Evolutionary conservation across 768 basidiomycete species (phyloP).

Genomic region (Polyporus arcularius): DNA sequence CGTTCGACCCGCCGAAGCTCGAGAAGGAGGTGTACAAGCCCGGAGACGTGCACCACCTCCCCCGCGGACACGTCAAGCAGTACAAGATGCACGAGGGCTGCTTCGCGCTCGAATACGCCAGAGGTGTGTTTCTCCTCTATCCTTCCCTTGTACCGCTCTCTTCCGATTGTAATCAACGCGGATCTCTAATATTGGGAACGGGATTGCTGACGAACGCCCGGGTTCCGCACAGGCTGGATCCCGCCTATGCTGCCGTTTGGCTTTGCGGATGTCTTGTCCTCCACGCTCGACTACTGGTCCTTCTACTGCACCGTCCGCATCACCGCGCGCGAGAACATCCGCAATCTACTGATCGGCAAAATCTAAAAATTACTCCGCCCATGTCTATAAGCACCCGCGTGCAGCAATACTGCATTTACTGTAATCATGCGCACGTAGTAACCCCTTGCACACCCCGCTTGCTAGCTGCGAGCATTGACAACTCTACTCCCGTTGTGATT

Average conservation of each 20-base stretch:
- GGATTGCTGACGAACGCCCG: neutral
- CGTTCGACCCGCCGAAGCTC: slow-evolving; percentile 78
- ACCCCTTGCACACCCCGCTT: no score
- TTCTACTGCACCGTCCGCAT: slow-evolving; percentile 76
- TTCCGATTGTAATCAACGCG: neutral
- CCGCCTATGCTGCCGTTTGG: slow-evolving; percentile 97
- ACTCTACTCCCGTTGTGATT: no score
- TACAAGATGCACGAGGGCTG: slow-evolving; percentile 98
- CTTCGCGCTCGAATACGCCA: slow-evolving; percentile 93
- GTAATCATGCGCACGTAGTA: no score
- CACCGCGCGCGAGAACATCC: slow-evolving; percentile 80
- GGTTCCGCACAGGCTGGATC: slow-evolving; percentile 77
- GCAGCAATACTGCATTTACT: no score
- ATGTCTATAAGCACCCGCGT: no score
- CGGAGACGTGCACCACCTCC: slow-evolving; percentile 84
- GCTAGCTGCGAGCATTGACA: no score
- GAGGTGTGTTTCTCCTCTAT: slow-evolving; percentile 54
- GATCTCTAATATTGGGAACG: no score
- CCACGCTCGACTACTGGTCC: slow-evolving; percentile 86
- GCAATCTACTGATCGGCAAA: slow-evolving; percentile 84
- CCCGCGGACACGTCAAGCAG: slow-evolving; percentile 85
- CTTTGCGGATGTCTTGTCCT: slow-evolving; percentile 79
- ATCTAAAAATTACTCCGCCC: slow-evolving; percentile 45
- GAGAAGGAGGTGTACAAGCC: slow-evolving; percentile 84
- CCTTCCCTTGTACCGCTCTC: neutral